phyloP scores from a whole-genome alignment of 169 alveolate genomes.

The Cryptosporidium meleagridis region DNA sequence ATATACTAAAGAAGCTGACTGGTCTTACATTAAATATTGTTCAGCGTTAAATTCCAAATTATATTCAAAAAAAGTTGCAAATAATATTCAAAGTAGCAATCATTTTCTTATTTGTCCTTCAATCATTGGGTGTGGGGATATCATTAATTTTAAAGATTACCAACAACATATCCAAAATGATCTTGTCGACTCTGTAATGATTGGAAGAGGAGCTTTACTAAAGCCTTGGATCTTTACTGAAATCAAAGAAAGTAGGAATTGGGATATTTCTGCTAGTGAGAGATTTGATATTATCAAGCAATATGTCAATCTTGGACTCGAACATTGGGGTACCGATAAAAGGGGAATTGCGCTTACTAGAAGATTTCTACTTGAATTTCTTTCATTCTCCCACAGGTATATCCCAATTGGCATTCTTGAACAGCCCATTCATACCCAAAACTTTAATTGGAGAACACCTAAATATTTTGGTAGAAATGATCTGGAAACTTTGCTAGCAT shows the following conservation, averaged over 20 bases:
- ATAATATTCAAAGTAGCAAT: not conserved
- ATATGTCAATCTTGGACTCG: slow-evolving; percentile 82
- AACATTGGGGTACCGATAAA: slow-evolving; percentile 89
- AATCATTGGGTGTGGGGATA: slow-evolving; percentile 86
- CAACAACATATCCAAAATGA: slow-evolving; percentile 57
- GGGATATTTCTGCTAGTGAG: slow-evolving; percentile 87
- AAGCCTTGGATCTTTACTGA: slow-evolving; percentile 90
- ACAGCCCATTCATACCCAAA: slow-evolving; percentile 77
- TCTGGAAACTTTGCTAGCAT: slow-evolving; percentile 83
- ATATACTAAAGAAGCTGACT: slow-evolving; percentile 84
- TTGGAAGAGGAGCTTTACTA: slow-evolving; percentile 87
- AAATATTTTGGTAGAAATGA: slow-evolving; percentile 85
- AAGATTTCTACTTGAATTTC: slow-evolving; percentile 84
- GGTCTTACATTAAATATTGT: slow-evolving; percentile 82
- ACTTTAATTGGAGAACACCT: slow-evolving; percentile 83
- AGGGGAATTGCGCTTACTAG: slow-evolving; percentile 87
- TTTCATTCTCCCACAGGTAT: slow-evolving; percentile 84
- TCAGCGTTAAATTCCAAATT: slow-evolving; percentile 40
- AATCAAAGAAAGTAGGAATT: slow-evolving; percentile 80
- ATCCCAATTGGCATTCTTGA: slow-evolving; percentile 85
- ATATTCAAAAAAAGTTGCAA: not conserved
- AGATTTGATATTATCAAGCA: slow-evolving; percentile 83
- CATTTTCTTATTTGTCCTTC: slow-evolving; percentile 56
- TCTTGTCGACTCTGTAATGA: slow-evolving; percentile 81
- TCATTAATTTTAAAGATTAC: slow-evolving; percentile 77